Evolutionary conservation across 108 stramenopile species (phyloP).

Genomic region (Cyclostephanos tholiformis): DNA sequence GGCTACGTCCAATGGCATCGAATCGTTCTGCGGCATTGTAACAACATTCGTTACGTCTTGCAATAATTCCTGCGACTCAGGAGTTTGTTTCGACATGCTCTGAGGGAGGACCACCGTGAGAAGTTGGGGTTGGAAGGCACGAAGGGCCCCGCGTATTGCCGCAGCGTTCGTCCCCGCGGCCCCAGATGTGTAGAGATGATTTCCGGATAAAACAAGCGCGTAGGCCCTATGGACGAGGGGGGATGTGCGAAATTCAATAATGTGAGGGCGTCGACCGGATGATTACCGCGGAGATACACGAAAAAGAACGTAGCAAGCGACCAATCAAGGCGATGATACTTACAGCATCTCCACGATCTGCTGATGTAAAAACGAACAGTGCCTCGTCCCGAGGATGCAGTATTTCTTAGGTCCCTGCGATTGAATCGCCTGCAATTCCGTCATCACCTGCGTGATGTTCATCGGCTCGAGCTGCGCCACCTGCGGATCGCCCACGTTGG

Average conservation of each 20-base stretch:
- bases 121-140: slow-evolving; percentile 84
- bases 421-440: slow-evolving; percentile 91
- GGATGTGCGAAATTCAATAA: not conserved
- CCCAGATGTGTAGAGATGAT: slow-evolving; percentile 93
- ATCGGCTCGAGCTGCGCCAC: slow-evolving; percentile 71
- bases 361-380: slow-evolving; percentile 94
- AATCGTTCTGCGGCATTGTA: slow-evolving; percentile 87
- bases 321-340: slow-evolving; percentile 29
- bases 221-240: slow-evolving; percentile 62
- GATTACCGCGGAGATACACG: not conserved
- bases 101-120: slow-evolving; percentile 93
- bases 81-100: slow-evolving; percentile 82
- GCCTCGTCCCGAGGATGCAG: slow-evolving; percentile 93
- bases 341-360: slow-evolving; percentile 93
- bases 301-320: not conserved
- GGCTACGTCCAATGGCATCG: slow-evolving; percentile 82
- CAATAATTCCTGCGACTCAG: slow-evolving; percentile 83
- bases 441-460: slow-evolving; percentile 75
- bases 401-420: slow-evolving; percentile 90
- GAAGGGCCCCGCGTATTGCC: slow-evolving; percentile 86
- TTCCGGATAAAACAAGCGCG: slow-evolving; percentile 90
- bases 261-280: not conserved
- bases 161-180: slow-evolving; percentile 92
- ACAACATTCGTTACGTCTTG: slow-evolving; percentile 79
- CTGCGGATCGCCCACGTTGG: slow-evolving; percentile 73